phyloP scores from a whole-genome alignment of 2,329 filamentous ascomycete genomes.

The Colletotrichum somersetense region DNA sequence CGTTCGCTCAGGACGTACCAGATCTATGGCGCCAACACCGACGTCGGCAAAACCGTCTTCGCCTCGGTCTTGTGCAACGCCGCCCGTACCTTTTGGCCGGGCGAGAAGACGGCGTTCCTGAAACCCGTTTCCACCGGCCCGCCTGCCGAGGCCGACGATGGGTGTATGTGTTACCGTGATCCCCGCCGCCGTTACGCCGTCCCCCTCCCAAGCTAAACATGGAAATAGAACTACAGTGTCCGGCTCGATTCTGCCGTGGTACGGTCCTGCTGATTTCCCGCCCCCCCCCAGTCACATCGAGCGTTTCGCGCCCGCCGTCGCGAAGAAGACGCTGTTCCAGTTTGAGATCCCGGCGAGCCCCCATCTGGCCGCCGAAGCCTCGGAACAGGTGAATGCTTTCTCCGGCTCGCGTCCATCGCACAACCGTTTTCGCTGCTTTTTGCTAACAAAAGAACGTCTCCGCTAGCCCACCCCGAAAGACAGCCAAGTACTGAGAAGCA shows the following conservation, averaged over 20 bases:
- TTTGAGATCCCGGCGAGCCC: constrained; percentile 83
- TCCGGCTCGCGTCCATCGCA: neutral
- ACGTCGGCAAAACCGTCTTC: constrained; percentile 87
- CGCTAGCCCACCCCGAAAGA: constrained; percentile 59
- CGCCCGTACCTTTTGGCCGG: constrained; percentile 59
- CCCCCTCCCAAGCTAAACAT: neutral
- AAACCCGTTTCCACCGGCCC: constrained; percentile 88
- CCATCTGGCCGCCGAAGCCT: constrained; percentile 74
- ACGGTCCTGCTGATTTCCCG: constrained; percentile 6
- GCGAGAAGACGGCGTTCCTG: constrained; percentile 72
- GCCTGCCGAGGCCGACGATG: constrained; percentile 75
- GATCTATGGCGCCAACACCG: constrained; percentile 86
- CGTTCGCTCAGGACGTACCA: constrained; percentile 77
- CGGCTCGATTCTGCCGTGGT: neutral
- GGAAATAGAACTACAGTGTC: constrained; percentile 10
- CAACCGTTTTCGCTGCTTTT: too few species aligned
- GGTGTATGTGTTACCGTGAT: constrained; percentile 58
- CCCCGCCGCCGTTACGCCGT: neutral
- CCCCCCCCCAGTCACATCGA: constrained; percentile 68
- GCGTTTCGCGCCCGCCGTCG: constrained; percentile 66
- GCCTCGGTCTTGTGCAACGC: constrained; percentile 79
- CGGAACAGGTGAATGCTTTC: constrained; percentile 55
- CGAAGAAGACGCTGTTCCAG: constrained; percentile 72
- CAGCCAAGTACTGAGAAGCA: constrained; percentile 61
- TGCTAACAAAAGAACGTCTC: neutral